phyloP scores from a whole-genome alignment of 441 rosid genomes.

The Bruguiera hainesii region DNA sequence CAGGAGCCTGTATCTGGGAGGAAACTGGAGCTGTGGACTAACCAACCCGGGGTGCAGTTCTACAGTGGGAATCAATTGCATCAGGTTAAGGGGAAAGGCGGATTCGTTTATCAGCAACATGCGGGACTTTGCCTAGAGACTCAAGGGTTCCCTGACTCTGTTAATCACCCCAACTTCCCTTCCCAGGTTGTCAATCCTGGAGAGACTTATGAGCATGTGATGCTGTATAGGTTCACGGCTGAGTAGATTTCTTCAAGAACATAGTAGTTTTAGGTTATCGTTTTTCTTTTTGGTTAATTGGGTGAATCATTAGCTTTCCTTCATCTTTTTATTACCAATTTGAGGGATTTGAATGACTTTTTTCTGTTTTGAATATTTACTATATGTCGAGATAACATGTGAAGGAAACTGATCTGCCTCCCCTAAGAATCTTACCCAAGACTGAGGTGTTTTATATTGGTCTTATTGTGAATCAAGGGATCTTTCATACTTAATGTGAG shows the following conservation, averaged over 20 bases:
- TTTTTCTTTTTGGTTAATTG: too few relatives aligned
- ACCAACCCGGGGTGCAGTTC: conserved; percentile 65
- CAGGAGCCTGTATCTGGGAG: conserved; percentile 50
- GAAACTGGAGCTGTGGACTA: conserved; percentile 74
- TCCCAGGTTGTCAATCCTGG: conserved; percentile 47
- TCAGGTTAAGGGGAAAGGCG: conserved; percentile 44
- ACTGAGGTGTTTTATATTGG: too few relatives aligned
- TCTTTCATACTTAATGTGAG: too few relatives aligned
- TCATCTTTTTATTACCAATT: too few relatives aligned
- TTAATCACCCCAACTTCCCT: conserved; percentile 50
- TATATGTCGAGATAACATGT: too few relatives aligned
- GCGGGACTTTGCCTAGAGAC: conserved; percentile 69
- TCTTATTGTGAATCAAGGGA: too few relatives aligned
- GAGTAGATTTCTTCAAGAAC: conserved; percentile 6
- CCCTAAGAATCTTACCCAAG: too few relatives aligned
- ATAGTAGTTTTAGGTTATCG: too few relatives aligned
- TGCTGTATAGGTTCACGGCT: conserved; percentile 44
- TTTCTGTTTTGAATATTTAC: too few relatives aligned
- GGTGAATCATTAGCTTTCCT: too few relatives aligned
- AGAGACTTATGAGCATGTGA: conserved; percentile 35
- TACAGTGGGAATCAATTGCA: conserved; percentile 57
- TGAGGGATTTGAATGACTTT: too few relatives aligned
- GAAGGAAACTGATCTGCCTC: too few relatives aligned
- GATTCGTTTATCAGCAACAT: conserved; percentile 36
- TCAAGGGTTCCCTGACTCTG: conserved; percentile 64